Evolutionary conservation across 371 early-diverging fungal species (phyloP).

Genomic region (Mucor racemosus): DNA sequence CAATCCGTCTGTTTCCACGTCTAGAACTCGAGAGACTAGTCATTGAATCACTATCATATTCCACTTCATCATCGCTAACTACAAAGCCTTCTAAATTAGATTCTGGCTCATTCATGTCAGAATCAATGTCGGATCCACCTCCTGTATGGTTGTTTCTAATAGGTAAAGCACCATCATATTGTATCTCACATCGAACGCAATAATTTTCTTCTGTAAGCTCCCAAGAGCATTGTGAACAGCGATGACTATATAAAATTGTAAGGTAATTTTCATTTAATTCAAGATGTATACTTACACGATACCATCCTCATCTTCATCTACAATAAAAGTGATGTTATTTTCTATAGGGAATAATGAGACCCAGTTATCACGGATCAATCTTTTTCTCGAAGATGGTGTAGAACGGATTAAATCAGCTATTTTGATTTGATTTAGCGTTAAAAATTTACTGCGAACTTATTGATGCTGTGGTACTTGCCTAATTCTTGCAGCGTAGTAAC

Average conservation of each 20-base stretch:
- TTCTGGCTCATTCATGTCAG: neutral
- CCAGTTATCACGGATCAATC: conserved; percentile 15
- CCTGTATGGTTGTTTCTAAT: neutral
- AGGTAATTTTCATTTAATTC: neutral
- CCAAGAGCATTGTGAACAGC: conserved; percentile 25
- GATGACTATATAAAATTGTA: conserved; percentile 8
- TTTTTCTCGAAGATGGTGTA: neutral
- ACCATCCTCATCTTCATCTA: conserved; percentile 18
- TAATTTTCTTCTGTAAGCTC: conserved; percentile 16
- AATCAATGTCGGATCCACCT: neutral
- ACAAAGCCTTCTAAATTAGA: conserved; percentile 5
- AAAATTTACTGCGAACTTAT: neutral
- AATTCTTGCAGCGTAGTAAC: conserved; percentile 11
- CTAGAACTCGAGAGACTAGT: neutral
- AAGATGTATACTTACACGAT: conserved; percentile 15
- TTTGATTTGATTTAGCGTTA: neutral
- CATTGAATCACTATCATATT: neutral
- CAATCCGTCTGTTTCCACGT: neutral
- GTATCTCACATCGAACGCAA: conserved; percentile 13
- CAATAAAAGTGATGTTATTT: conserved; percentile 9
- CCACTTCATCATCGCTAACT: conserved; percentile 4
- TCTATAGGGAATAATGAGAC: conserved; percentile 11
- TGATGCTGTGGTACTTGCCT: neutral
- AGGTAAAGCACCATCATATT: neutral
- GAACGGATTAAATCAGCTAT: conserved; percentile 10